A percentile compares a stretch with the other conserved stretches of the same genome.
phyloP scores from a whole-genome alignment of 2,329 filamentous ascomycete species.

The Trichophaea hybrida region DNA sequence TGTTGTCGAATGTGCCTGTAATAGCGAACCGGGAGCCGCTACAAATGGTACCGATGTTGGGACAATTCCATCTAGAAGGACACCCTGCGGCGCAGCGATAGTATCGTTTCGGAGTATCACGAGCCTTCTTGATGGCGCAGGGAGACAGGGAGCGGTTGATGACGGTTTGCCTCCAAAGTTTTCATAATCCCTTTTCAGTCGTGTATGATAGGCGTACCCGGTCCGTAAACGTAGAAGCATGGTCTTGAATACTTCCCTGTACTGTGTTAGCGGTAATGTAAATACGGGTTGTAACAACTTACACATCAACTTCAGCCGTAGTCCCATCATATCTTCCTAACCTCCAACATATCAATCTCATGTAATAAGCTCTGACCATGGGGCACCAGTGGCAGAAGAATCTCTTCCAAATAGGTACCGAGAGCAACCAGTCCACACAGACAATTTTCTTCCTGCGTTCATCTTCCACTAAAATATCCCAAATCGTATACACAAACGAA shows the following conservation, averaged over 20 bases:
- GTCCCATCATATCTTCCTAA: conserved; percentile 62
- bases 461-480: conserved; percentile 56
- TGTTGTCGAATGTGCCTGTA: background rate
- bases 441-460: conserved; percentile 52
- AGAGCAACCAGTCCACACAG: conserved; percentile 61
- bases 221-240: conserved; percentile 54
- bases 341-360: conserved; percentile 80
- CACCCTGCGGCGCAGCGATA: conserved; percentile 33
- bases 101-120: conserved; percentile 78
- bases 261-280: conserved; percentile 6
- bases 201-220: conserved; percentile 67
- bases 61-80: conserved; percentile 31
- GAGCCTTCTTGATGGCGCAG: conserved; percentile 70
- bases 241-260: conserved; percentile 52
- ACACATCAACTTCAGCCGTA: conserved; percentile 51
- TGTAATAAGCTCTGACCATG: conserved; percentile 87
- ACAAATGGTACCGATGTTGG: conserved; percentile 12
- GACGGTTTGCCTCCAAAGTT: conserved; percentile 43
- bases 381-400: conserved; percentile 92
- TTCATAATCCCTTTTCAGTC: conserved; percentile 44
- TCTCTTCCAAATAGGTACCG: conserved; percentile 58
- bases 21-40: conserved; percentile 3
- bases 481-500: conserved; percentile 65
- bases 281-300: conserved; percentile 32
- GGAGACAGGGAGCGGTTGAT: conserved; percentile 67